Evolutionary conservation across 257 asterid genomes (phyloP), one percentile per base, ranked within the genome.

Genomic region (Nicotiana benthamiana): DNA sequence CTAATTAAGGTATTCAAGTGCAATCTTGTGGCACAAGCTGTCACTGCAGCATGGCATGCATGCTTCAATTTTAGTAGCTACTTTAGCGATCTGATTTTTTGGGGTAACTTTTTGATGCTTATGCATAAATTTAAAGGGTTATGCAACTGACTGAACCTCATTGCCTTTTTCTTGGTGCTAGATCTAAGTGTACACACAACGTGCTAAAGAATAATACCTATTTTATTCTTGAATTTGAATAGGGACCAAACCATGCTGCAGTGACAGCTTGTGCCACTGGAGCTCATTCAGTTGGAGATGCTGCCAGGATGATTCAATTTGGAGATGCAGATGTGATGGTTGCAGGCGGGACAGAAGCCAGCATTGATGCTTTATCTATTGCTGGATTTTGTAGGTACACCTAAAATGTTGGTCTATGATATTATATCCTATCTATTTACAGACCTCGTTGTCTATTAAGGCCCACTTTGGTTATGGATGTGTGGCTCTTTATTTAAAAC

Each of bases 181-280:
- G 61, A 72, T 80, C 26, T 46, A 54, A 6, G 0, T 24, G 48
- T 72, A 72, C 17, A 51, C 56, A 51, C 16, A 72, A 24, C 24
- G 13, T 46, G 7, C 60, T 72, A 15, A 46, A 48, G 24, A 46
- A 32, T 70, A 46, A 46, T 72, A 22, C 61, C 40, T 72, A 72
- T 43, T 75, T 84, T 92, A 85, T 83, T 86, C 86, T 89, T 85
- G 94, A 93, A 89, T 94, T 88, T 67, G 56, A 40, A 27, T 84
- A 95, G 97, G 99, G 99, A 84, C 99, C 98, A 84, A 95, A 95
- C 84, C 99, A 93, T 92, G 97, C 99, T 82, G 95, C 99, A 88
- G 98, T 93, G 84, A 95, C 98, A 87, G 99, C 99, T 80, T 93
- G 99, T 89, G 99, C 99, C 56, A 93, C 99, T 51, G 99, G 98